Evolutionary conservation across 129 eudicot genomes (phyloP).

Genomic region (Arctium lappa): DNA sequence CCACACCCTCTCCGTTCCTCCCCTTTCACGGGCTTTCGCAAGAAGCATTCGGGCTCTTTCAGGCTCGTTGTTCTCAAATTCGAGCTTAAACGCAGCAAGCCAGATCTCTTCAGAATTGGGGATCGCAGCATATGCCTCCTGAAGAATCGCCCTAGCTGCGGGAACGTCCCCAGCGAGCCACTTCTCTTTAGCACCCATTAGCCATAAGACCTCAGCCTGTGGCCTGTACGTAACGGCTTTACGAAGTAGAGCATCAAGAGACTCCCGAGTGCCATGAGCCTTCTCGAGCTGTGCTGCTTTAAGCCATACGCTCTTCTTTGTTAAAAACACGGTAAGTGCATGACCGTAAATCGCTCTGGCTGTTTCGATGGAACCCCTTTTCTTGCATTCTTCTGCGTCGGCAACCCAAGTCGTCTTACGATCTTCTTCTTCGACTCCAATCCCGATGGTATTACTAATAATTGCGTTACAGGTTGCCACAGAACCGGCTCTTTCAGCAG

Average conservation of each 20-base stretch:
- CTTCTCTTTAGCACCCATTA: slow-evolving; percentile 97
- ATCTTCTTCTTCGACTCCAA: slow-evolving; percentile 95
- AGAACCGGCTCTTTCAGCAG: slow-evolving; percentile 86
- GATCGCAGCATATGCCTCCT: slow-evolving; percentile 87
- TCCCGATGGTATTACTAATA: slow-evolving; percentile 68
- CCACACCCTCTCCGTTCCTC: slow-evolving; percentile 93
- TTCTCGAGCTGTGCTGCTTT: slow-evolving; percentile 97
- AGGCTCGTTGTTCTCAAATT: slow-evolving; percentile 87
- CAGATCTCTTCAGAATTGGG: slow-evolving; percentile 91
- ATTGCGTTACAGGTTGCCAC: slow-evolving; percentile 87
- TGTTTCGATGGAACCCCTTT: slow-evolving; percentile 89
- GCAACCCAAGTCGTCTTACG: slow-evolving; percentile 95
- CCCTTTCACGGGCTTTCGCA: slow-evolving; percentile 91
- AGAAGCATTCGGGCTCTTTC: slow-evolving; percentile 87
- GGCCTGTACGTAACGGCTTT: slow-evolving; percentile 86
- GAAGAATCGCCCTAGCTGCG: slow-evolving; percentile 78
- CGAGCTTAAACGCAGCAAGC: slow-evolving; percentile 98
- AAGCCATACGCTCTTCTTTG: slow-evolving; percentile 91
- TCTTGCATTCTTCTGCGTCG: slow-evolving; percentile 94
- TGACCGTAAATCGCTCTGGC: slow-evolving; percentile 85
- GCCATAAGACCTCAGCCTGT: slow-evolving; percentile 89
- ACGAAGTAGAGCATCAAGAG: slow-evolving; percentile 78
- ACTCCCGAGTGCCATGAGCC: slow-evolving; percentile 87
- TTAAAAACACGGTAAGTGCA: slow-evolving; percentile 70
- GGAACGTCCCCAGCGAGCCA: slow-evolving; percentile 99